Percentiles rank a stretch among this genome's conserved stretches.
These are phyloP conservation scores for Hyaloperonospora arabidopsidis DNA, from an alignment of 352 stramenopile species.

Conservation along the genomic window DNA sequence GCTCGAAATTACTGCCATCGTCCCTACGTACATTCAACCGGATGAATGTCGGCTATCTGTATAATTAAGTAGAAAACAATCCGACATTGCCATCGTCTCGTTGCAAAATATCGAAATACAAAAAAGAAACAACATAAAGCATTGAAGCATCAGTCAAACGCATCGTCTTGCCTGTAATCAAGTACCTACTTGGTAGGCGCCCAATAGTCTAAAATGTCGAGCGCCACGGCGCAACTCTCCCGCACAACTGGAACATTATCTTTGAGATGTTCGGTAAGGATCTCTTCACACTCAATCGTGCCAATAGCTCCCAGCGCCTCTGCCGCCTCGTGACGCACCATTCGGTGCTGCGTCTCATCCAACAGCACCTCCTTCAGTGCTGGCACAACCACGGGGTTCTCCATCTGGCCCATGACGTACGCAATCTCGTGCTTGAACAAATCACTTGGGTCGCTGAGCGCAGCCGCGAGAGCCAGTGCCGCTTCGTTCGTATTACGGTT, in stretches of 20 bases:
- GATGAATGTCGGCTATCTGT: conserved; percentile 55
- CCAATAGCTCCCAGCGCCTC: conserved; percentile 96
- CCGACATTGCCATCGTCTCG: not conserved
- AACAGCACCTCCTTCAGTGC: conserved; percentile 87
- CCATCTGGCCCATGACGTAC: conserved; percentile 93
- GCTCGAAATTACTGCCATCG: conserved; percentile 37
- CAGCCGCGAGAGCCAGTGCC: conserved; percentile 62
- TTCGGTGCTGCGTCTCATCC: conserved; percentile 89
- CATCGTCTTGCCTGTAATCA: not conserved
- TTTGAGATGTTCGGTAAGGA: conserved; percentile 72
- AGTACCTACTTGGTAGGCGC: conserved; percentile 38
- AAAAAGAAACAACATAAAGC: conserved; percentile 9
- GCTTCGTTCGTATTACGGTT: conserved; percentile 91
- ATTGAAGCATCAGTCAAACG: conserved; percentile 27
- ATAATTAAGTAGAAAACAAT: conserved; percentile 20
- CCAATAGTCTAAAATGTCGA: conserved; percentile 98
- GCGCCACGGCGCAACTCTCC: conserved; percentile 93
- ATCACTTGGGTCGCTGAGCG: conserved; percentile 69
- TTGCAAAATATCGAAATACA: not conserved
- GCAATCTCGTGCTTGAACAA: conserved; percentile 89
- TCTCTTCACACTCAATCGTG: conserved; percentile 84
- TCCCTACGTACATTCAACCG: conserved; percentile 49
- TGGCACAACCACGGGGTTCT: conserved; percentile 76
- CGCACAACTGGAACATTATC: conserved; percentile 85
- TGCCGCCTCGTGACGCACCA: conserved; percentile 96